Evolutionary conservation across 2,329 filamentous ascomycete species (phyloP), one percentile per base, ranked within the genome.

Genomic region (Pyrenochaeta sp.): DNA sequence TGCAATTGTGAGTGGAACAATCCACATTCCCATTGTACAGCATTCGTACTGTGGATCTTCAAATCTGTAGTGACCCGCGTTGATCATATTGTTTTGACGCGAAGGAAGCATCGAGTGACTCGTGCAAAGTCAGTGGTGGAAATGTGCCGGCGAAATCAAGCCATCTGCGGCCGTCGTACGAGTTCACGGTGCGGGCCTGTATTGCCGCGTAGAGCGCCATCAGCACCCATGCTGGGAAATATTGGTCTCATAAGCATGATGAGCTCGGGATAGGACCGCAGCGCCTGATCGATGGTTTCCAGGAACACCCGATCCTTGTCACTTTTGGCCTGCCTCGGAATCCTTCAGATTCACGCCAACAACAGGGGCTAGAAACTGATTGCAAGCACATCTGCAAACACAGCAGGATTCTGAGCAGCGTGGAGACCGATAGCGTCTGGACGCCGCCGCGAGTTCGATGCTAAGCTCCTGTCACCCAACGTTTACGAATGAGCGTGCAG

Each of bases 201-300:
- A 53, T 58, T 66, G 60, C 67, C 68, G 63, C 62, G 64, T 51
- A 52, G 55, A 65, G 66, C 67, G 66, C 63, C 64, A 56, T 60
- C 49, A 44, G 51, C 43, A 45, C 51, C 39, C 35, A 39, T 23
- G 12, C 14, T 30, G 23, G 40, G 12, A 39, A 6, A 39, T 18
- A 39, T 42, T 21, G 39, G 21, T 18, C 36, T 47, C 43, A 58
- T 54, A 50, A 40, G 53, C 18, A 58, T 63, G 37, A 54, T 55
- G 37, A 40, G 36, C 51, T 53, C 37, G 53, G 48, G 36, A 54
- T 36, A 37, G 55, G 33, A 40, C 46, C 51, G 36, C 12, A 9
- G 14, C 20, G 46, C 9, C 21, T 35, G 46, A 41, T 15, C 17
- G 40, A 14, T 35, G 29, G 2, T n/a, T 29, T 27, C 48, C n/a